phyloP scores from a whole-genome alignment of 2,329 filamentous ascomycete genomes.

The Talaromyces sp. region DNA sequence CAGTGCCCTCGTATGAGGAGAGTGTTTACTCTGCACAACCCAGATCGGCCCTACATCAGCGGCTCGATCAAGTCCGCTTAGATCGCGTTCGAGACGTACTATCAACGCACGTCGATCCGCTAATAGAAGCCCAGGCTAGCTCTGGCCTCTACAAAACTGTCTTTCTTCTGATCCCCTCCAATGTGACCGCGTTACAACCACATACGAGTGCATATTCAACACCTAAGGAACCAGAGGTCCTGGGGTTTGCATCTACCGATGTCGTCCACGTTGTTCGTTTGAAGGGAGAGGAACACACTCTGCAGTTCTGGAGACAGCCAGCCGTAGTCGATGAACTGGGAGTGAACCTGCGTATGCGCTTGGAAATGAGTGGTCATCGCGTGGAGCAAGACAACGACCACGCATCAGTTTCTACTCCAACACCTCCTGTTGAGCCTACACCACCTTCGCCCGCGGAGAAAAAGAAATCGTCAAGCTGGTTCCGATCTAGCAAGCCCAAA shows the following conservation, averaged over 20 bases:
- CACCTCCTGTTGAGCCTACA: not conserved
- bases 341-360: conserved; percentile 22
- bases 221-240: conserved; percentile 23
- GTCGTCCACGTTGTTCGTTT: conserved; percentile 35
- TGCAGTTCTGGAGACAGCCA: conserved; percentile 40
- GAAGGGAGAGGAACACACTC: conserved; percentile 32
- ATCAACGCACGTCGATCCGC: conserved; percentile 34
- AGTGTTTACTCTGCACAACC: conserved; percentile 13
- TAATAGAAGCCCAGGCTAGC: conserved; percentile 33
- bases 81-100: conserved; percentile 36
- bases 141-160: conserved; percentile 39
- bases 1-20: conserved; percentile 28
- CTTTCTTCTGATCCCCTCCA: conserved; percentile 41
- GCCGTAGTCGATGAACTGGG: conserved; percentile 37
- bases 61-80: conserved; percentile 33
- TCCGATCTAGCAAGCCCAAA: not conserved
- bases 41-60: conserved; percentile 12
- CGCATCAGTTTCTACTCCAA: not conserved
- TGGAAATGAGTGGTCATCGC: conserved; percentile 18
- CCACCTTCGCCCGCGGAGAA: not conserved
- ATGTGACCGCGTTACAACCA: conserved; percentile 26
- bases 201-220: conserved; percentile 13
- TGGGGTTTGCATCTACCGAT: conserved; percentile 36
- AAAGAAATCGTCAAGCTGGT: conserved; percentile 7
- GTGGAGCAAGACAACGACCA: conserved; percentile 9